Evolutionary conservation across 805 yeast species (phyloP), one percentile per base, ranked within the genome.

Genomic region (Wickerhamiella lipophila): DNA sequence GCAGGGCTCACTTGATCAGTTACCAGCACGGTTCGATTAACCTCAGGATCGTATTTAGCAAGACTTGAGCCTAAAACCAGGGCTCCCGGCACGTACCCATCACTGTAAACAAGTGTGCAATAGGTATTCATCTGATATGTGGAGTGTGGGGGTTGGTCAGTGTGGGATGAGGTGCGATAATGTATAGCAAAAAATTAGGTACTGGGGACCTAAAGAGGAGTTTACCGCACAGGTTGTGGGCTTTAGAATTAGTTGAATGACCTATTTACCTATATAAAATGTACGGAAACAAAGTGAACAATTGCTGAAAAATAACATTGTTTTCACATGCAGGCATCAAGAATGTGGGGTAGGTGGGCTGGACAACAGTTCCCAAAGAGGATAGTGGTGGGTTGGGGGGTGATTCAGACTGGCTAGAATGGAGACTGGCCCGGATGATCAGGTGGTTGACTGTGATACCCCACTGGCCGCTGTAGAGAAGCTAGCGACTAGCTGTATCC

Each of bases 71-170:
- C 82, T 41, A 77, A 58, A 2, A 73, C 74, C 16, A 74, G 58
- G 0, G 78, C 76, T 6, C 82, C 83, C 2, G 61, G 58, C 8
- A 64, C 55, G 42, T 77, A 77, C 46, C 60, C 58, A 47, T 70
- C 67, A 49, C 65, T 64, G 56, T 70, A 72, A 22, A 77, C 63
- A 38, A 75, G 62, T 3, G 78, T 70, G 49, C 67, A 62, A 52
- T 68, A 64, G 22, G 70, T 77, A 21, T 32, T n/a, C 47, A 42
- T 55, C 19, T 41, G 32, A 32, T 40, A 26, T 29, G 44, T 11
- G 19, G 41, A n/a, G n/a, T n/a, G n/a, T n/a, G n/a, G n/a, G n/a
- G n/a, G n/a, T n/a, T n/a, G 41, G 21, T 36, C 11, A n/a, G 15
- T 39, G 38, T 13, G 11, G 19, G n/a, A 15, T 15, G 19, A 9